Evolutionary conservation across 2,329 filamentous ascomycete genomes (phyloP).

Genomic region (Aspergillus luchuensis): DNA sequence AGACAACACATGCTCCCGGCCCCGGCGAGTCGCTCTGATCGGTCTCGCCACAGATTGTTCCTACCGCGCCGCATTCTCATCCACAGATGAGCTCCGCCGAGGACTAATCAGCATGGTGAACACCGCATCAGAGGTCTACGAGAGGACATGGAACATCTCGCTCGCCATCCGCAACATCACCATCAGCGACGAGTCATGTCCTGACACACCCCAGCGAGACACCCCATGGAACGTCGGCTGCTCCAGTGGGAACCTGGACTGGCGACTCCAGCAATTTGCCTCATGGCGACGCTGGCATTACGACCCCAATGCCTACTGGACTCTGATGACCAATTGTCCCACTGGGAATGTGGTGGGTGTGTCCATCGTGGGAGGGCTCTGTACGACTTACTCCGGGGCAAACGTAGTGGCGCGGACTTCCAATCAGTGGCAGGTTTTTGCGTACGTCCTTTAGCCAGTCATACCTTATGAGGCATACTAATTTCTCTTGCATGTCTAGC

Average conservation of each 20-base stretch:
- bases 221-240: conserved; percentile 26
- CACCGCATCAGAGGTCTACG: conserved; percentile 79
- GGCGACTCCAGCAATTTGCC: conserved; percentile 69
- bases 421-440: conserved; percentile 91
- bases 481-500: conserved; percentile 10
- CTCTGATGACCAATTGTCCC: conserved; percentile 75
- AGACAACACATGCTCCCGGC: conserved; percentile 65
- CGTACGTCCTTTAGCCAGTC: conserved; percentile 39
- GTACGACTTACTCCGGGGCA: conserved; percentile 51
- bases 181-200: conserved; percentile 71
- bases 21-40: conserved; percentile 82
- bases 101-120: conserved; percentile 65
- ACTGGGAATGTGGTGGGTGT: conserved; percentile 82
- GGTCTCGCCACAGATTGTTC: conserved; percentile 90
- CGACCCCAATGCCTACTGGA: conserved; percentile 90
- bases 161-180: conserved; percentile 82
- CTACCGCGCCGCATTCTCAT: conserved; percentile 68
- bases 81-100: conserved; percentile 53
- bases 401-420: conserved; percentile 85
- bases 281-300: conserved; percentile 71
- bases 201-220: conserved; percentile 56
- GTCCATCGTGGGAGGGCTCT: conserved; percentile 78
- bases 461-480: fast-evolving
- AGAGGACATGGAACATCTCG: conserved; percentile 87
- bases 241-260: conserved; percentile 21